Evolutionary conservation across 2,329 filamentous ascomycete genomes (phyloP).

Genomic region (Colletotrichum sp.): DNA sequence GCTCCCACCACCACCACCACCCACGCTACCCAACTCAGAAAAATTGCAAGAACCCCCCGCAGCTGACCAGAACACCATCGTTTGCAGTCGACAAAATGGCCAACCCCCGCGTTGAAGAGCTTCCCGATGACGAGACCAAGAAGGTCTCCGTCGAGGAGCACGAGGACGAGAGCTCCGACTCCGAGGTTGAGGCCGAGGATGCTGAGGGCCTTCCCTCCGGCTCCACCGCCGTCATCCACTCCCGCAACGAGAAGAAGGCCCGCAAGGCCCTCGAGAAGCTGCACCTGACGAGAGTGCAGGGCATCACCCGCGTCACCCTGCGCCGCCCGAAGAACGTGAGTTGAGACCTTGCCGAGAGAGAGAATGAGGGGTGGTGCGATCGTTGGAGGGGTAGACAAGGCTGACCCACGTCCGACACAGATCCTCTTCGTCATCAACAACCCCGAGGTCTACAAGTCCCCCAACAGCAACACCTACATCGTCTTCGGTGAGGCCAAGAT

Average conservation of each 20-base stretch:
- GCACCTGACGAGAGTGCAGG: conserved; percentile 92
- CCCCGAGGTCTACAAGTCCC: conserved; percentile 99
- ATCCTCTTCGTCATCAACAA: conserved; percentile 99
- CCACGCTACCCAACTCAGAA: background rate
- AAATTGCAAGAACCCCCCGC: background rate
- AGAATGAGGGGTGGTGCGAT: background rate
- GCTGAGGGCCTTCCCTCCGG: conserved; percentile 70
- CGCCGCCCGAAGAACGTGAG: conserved; percentile 98
- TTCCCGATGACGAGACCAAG: conserved; percentile 88
- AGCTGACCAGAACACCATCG: background rate
- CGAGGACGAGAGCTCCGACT: conserved; percentile 74
- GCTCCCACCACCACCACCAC: conserved; percentile 18
- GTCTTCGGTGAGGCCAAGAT: conserved; percentile 99
- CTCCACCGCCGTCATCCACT: conserved; percentile 90
- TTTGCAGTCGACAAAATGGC: conserved; percentile 71
- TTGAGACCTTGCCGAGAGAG: conserved; percentile 31
- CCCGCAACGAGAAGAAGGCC: conserved; percentile 99
- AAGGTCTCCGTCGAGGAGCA: conserved; percentile 81
- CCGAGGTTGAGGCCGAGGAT: conserved; percentile 64
- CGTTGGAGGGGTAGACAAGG: conserved; percentile 4
- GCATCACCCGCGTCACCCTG: conserved; percentile 97
- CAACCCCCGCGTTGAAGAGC: conserved; percentile 97
- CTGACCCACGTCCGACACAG: conserved; percentile 50
- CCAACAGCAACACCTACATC: conserved; percentile 99
- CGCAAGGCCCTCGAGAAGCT: conserved; percentile 99